Base-by-base conservation (phyloP, 164 flowering plant species). In the Umbellularia californica region DNA sequence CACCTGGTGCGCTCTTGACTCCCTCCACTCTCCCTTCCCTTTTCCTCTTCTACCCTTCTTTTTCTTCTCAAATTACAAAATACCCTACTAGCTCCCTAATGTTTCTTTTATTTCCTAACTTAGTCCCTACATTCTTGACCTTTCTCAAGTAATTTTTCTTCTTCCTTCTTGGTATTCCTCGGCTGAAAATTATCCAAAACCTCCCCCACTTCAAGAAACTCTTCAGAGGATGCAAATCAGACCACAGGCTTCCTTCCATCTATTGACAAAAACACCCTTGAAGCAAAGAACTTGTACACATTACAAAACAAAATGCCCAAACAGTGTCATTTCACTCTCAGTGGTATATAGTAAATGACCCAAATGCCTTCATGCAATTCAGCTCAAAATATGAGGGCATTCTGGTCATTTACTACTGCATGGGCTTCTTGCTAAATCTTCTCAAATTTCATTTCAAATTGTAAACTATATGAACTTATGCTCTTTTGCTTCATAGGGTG, bases 1-100 rank as follows among this genome's bases (percentile, higher is more conserved):
- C 75, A 77, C 68, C 84, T 94, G 98, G 98, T 94, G 95, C 98
- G 98, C 86, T 94, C 98, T 92, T 94, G 98, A 94, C 98, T 92
- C 82, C 97, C 82, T 69, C 55, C 69, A 35, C 47, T 22, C 71
- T 20, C 55, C 74, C 24, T 28, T 50, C 13, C 50, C 50, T 22
- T n/a, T 24, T 19, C 35, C 33, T 35, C 50, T 1, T 35, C 22
- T 41, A 25, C 24, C 79, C 19, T 24, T 30, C 63, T 22, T 33
- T 50, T 28, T 35, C 64, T 30, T 55, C 23, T 23, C 62, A 12
- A 70, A 50, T 24, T 50, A 66, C 62, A 75, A 47, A 55, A 58
- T n/a, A 50, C 58, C 11, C 24, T 28, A 12, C 41, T 35, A 35
- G 47, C 23, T 20, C 25, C 55, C 3, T 13, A 30, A 63, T 23